Base-by-base conservation (phyloP, 441 rosid genomes). In the Syzygium malaccense region DNA sequence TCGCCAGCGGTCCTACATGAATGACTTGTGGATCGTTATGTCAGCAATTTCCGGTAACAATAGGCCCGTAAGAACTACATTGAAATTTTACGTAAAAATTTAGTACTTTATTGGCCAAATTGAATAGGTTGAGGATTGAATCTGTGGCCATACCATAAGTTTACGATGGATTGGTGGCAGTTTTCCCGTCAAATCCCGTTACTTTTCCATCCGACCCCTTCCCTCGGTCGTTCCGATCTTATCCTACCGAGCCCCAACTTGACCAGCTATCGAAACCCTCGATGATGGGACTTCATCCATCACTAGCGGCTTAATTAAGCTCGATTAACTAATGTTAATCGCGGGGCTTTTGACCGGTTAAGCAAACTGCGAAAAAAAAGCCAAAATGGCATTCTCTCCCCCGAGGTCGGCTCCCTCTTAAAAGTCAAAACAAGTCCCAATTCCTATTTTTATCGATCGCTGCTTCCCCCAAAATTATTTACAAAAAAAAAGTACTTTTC, bases 151-250 rank as follows among this genome's bases (percentile, higher is more conserved):
- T 14, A 11, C 51, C 9, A 54, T 54, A 54, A 7, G 2, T 54
- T 15, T 54, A 54, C 0, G 19, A 20, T 0, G 19, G 25, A 55
- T 55, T 20, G 11, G 45, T 41, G 1, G 2, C 4, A 56, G 3
- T 56, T 4, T 56, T 56, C 26, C 1, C 2, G 26, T 56, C 26
- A 4, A 11, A 58, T 58, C 2, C 14, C 4, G 4, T 58, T 58
- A 26, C 8, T 1, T 57, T 25, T 1, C n/a, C 64, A 11, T 75
- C 23, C 0, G 18, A 12, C n/a, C 14, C 4, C 17, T 13, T 4
- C 18, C 18, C 3, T 28, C 17, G 68, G 17, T 71, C 0, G 5
- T 37, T 75, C 41, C 7, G 51, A 37, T 23, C 83, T 37, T 41
- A 75, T 37, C n/a, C n/a, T n/a, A n/a, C n/a, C n/a, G n/a, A n/a